phyloP scores from a whole-genome alignment of 1,139 yeast genomes.

The Zygoascus meyerae region DNA sequence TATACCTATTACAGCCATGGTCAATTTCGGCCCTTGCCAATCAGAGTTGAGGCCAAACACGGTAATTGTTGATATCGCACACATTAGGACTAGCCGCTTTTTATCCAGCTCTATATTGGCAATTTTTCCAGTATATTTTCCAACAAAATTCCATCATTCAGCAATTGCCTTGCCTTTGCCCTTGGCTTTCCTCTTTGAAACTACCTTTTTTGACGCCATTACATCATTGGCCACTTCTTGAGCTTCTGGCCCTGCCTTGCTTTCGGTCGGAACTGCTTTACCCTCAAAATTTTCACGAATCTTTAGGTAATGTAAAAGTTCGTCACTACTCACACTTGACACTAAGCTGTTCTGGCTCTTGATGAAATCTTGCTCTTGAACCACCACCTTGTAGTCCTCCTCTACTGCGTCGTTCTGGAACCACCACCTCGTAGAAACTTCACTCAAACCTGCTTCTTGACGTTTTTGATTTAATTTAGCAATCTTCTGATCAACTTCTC shows the following conservation, averaged over 20 bases:
- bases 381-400: constrained; percentile 64
- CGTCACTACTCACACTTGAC: constrained; percentile 87
- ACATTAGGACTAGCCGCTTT: too few relatives aligned
- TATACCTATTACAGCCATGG: too few relatives aligned
- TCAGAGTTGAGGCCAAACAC: too few relatives aligned
- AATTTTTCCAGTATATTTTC: too few relatives aligned
- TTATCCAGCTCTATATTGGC: too few relatives aligned
- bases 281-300: constrained; percentile 75
- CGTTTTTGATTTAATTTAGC: constrained; percentile 45
- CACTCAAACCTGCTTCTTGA: constrained; percentile 21
- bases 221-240: background rate
- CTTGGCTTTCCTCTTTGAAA: constrained; percentile 7
- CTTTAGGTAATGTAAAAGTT: constrained; percentile 69
- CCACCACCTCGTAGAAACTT: constrained; percentile 77
- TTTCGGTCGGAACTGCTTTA: constrained; percentile 13
- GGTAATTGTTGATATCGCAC: too few relatives aligned
- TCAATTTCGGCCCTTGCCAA: too few relatives aligned
- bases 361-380: constrained; percentile 63
- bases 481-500: constrained; percentile 64
- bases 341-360: constrained; percentile 66
- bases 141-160: background rate
- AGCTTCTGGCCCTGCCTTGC: constrained; percentile 11
- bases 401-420: constrained; percentile 74
- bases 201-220: background rate
- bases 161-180: constrained; percentile 5